Evolutionary conservation across 2,329 filamentous ascomycete species (phyloP).

Genomic region (Huntiella savannae): DNA sequence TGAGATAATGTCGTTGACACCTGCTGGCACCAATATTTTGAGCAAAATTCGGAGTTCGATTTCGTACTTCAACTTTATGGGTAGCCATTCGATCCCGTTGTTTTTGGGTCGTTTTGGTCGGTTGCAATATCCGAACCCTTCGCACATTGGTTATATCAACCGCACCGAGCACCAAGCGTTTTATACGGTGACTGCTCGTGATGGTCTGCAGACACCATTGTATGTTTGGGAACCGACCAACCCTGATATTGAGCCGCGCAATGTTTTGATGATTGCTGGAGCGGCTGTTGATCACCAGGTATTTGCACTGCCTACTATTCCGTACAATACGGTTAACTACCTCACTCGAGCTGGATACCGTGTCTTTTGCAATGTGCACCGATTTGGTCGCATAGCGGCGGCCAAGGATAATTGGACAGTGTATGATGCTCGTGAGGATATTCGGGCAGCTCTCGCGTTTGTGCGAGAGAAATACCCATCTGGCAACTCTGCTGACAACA

Average conservation of each 20-base stretch:
- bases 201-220: slow-evolving; percentile 32
- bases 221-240: slow-evolving; percentile 37
- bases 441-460: slow-evolving; percentile 33
- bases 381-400: slow-evolving; percentile 33
- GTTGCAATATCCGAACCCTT: slow-evolving; percentile 33
- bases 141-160: slow-evolving; percentile 33
- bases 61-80: slow-evolving; percentile 33
- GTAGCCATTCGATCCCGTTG: slow-evolving; percentile 31
- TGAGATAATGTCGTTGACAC: slow-evolving; percentile 33
- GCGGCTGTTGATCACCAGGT: slow-evolving; percentile 45
- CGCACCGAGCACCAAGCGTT: slow-evolving; percentile 26
- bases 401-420: slow-evolving; percentile 36
- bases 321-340: slow-evolving; percentile 44
- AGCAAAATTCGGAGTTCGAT: slow-evolving; percentile 26
- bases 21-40: slow-evolving; percentile 28
- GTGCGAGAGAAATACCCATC: slow-evolving; percentile 25
- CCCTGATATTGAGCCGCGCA: slow-evolving; percentile 21
- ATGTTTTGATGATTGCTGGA: slow-evolving; percentile 42
- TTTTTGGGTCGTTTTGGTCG: slow-evolving; percentile 35
- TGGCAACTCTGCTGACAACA: slow-evolving; percentile 15
- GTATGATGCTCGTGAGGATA: slow-evolving; percentile 39
- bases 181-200: slow-evolving; percentile 28
- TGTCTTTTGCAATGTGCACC: slow-evolving; percentile 37
- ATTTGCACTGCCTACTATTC: slow-evolving; percentile 41
- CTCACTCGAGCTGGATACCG: slow-evolving; percentile 41